Evolutionary conservation across 169 alveolate genomes (phyloP).

Genomic region (Eimeria zaria): DNA sequence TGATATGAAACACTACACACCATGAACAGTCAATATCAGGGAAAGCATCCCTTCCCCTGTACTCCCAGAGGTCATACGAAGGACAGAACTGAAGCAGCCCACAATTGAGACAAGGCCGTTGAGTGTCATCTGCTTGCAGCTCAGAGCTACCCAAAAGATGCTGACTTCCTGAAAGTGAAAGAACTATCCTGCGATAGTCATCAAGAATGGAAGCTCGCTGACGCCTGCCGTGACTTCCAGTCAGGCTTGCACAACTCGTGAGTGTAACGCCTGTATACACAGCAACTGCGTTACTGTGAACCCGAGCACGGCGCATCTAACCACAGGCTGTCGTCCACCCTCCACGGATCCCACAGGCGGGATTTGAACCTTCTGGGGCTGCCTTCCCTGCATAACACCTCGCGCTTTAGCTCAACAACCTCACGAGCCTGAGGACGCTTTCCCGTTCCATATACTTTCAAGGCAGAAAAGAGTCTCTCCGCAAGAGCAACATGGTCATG

Average conservation of each 20-base stretch:
- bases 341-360: conserved; percentile 10
- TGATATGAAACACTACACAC: background rate
- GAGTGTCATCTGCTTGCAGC: background rate
- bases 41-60: background rate
- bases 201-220: background rate
- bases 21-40: background rate
- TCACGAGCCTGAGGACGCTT: conserved; percentile 4
- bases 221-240: background rate
- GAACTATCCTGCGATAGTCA: background rate
- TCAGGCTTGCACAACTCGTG: background rate
- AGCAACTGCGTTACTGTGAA: background rate
- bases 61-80: background rate
- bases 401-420: conserved; percentile 1
- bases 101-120: background rate
- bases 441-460: background rate
- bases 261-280: background rate
- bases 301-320: background rate
- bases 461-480: background rate
- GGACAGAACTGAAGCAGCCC: background rate
- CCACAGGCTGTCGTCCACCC: background rate
- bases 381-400: background rate
- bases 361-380: conserved; percentile 8
- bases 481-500: background rate
- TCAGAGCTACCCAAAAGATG: background rate
- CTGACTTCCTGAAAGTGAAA: background rate